These are phyloP conservation scores for Maudiozyma pseudohumilis DNA, from an alignment of 805 yeast genomes.

Conservation along the genomic window DNA sequence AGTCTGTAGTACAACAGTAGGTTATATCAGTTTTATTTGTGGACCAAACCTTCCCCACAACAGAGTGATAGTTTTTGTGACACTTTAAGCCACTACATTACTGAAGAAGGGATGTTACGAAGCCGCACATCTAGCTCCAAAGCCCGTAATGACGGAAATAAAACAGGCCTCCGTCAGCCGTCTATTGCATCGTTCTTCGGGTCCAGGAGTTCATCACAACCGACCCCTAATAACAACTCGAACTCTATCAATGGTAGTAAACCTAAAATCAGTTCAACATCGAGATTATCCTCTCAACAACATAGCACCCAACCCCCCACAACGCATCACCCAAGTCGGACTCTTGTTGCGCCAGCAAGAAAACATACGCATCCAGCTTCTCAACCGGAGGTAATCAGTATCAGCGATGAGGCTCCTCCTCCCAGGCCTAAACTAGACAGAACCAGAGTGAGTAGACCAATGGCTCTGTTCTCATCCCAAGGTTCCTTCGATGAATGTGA, in stretches of 20 bases:
- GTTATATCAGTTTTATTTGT: too few relatives aligned
- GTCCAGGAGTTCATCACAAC: background rate
- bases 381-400: background rate
- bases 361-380: too few relatives aligned
- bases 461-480: constrained; percentile 13
- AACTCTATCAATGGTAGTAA: background rate
- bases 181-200: constrained; percentile 1
- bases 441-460: constrained; percentile 4
- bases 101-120: background rate
- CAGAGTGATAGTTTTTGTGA: too few relatives aligned
- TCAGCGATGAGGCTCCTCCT: background rate
- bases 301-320: too few relatives aligned
- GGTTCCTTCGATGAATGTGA: constrained; percentile 29
- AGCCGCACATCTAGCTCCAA: background rate
- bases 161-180: background rate
- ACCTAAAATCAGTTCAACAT: too few relatives aligned
- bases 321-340: too few relatives aligned
- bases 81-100: too few relatives aligned
- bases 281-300: too few relatives aligned
- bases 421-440: constrained; percentile 2
- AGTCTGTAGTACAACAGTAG: too few relatives aligned
- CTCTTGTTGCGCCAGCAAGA: background rate
- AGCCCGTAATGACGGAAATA: background rate
- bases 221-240: background rate
- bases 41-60: too few relatives aligned